A percentile compares a stretch with the other conserved stretches of the same genome.
Evolutionary conservation across 2,329 filamentous ascomycete genomes (phyloP).

Genomic region (Sarocladiaceae sp.): DNA sequence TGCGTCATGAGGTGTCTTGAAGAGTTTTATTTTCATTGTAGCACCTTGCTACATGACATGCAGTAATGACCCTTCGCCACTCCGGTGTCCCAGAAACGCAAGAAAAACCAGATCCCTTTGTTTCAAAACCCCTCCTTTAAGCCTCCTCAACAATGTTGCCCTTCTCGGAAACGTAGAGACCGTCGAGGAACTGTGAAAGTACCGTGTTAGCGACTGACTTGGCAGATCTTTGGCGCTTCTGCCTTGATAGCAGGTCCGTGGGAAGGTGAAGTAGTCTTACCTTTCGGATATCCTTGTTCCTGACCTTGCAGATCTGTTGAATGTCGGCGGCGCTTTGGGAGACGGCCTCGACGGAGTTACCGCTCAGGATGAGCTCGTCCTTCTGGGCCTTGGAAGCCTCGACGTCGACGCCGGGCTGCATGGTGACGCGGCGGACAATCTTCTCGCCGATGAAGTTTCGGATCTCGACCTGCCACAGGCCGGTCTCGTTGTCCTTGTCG

Average conservation of each 20-base stretch:
- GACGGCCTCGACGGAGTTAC: constrained; percentile 95
- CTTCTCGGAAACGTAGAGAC: constrained; percentile 99
- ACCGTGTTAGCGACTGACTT: constrained; percentile 9
- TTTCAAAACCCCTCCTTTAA: constrained; percentile 35
- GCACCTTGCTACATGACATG: constrained; percentile 52
- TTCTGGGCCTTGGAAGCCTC: constrained; percentile 87
- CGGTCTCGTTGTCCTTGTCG: constrained; percentile 91
- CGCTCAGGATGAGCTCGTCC: constrained; percentile 89
- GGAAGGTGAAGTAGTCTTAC: constrained; percentile 35
- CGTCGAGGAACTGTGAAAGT: constrained; percentile 83
- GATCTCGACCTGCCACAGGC: constrained; percentile 89
- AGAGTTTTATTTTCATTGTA: constrained; percentile 31
- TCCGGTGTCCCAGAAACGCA: constrained; percentile 57
- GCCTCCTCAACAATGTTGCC: constrained; percentile 81
- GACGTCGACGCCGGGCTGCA: constrained; percentile 86
- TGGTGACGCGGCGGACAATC: constrained; percentile 87
- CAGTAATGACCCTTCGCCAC: constrained; percentile 57
- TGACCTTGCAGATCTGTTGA: constrained; percentile 98
- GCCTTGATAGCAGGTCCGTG: not conserved
- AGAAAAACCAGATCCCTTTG: constrained; percentile 40
- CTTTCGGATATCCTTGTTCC: constrained; percentile 99
- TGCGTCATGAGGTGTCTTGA: not conserved
- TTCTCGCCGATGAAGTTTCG: constrained; percentile 99
- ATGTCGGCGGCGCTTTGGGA: constrained; percentile 98
- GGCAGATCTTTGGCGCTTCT: not conserved